These are phyloP conservation scores for Marasmius oreades DNA, from an alignment of 1,284 basidiomycete species.

Conservation along the genomic window DNA sequence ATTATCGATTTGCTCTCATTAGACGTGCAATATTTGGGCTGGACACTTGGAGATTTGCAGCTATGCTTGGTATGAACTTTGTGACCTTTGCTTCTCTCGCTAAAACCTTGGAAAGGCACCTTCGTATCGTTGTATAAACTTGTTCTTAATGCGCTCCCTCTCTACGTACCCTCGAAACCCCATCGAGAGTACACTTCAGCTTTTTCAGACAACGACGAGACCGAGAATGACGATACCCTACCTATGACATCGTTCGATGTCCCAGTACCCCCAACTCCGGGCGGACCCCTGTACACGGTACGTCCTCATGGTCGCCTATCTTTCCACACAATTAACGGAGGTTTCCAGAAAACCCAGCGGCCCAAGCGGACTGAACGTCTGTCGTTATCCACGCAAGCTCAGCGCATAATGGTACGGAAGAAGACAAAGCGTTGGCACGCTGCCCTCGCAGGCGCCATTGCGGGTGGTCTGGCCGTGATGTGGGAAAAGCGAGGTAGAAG, in stretches of 20 bases:
- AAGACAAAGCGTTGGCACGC: constrained; percentile 84
- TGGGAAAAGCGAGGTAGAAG: constrained; percentile 76
- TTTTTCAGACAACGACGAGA: constrained; percentile 31
- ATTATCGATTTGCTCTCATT: constrained; percentile 55
- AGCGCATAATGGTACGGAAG: constrained; percentile 59
- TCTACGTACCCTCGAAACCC: constrained; percentile 58
- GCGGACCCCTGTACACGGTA: constrained; percentile 14
- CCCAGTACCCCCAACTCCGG: constrained; percentile 16
- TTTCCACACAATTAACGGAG: constrained; percentile 14
- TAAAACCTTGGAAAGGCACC: constrained; percentile 44
- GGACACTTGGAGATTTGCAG: constrained; percentile 79
- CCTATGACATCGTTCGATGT: constrained; percentile 26
- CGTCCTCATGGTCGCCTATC: neutral
- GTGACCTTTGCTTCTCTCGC: neutral
- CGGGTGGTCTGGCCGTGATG: constrained; percentile 78
- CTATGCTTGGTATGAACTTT: constrained; percentile 69
- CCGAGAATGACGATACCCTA: constrained; percentile 18
- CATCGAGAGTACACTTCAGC: constrained; percentile 29
- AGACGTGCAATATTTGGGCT: constrained; percentile 76
- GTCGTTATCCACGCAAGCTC: constrained; percentile 59
- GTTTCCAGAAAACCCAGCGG: constrained; percentile 25
- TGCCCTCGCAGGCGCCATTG: constrained; percentile 80
- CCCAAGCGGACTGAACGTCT: constrained; percentile 38
- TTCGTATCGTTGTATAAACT: constrained; percentile 83
- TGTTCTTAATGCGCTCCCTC: constrained; percentile 78